Conservation (phyloP, 176 grass and related monocot species). For the Lolium multiflorum region DNA sequence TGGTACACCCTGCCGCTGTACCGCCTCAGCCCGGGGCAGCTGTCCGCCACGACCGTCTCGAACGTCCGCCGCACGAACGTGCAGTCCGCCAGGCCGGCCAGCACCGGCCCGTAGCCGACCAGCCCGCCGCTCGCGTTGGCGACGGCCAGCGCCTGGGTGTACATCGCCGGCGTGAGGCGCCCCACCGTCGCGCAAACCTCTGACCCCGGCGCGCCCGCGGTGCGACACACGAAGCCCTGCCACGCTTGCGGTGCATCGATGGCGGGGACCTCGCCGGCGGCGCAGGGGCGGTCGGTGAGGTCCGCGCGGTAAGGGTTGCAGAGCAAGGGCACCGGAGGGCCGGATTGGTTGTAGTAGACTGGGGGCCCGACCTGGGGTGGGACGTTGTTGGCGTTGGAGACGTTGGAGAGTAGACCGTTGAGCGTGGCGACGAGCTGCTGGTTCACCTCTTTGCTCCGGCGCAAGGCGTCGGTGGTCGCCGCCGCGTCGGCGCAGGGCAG, state of each 20-base stretch:
- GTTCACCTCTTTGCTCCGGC: slow-evolving; percentile 62
- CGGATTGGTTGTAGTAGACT: slow-evolving; percentile 79
- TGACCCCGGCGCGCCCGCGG: not conserved
- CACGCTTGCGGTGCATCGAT: slow-evolving; percentile 54
- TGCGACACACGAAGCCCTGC: slow-evolving; percentile 57
- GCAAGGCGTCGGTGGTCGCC: slow-evolving; percentile 57
- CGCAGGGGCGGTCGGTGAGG: slow-evolving; percentile 50
- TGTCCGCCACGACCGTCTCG: slow-evolving; percentile 32
- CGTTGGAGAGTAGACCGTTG: slow-evolving; percentile 55
- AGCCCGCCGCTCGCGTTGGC: slow-evolving; percentile 58
- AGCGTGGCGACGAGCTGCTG: slow-evolving; percentile 49
- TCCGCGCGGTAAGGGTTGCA: slow-evolving; percentile 74
- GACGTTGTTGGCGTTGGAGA: slow-evolving; percentile 68
- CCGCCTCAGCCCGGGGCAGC: slow-evolving; percentile 58
- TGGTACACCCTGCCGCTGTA: slow-evolving; percentile 64
- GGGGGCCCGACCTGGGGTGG: slow-evolving; percentile 32
- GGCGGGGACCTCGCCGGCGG: slow-evolving; percentile 53
- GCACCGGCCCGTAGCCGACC: slow-evolving; percentile 46
- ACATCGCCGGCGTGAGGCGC: slow-evolving; percentile 73
- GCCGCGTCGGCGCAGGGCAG: slow-evolving; percentile 75
- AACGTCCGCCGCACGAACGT: slow-evolving; percentile 74
- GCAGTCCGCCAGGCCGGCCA: slow-evolving; percentile 70
- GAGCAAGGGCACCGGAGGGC: slow-evolving; percentile 62
- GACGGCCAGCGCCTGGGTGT: slow-evolving; percentile 41
- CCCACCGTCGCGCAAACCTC: slow-evolving; percentile 67